A percentile compares a stretch with the other conserved stretches of the same genome.
Evolutionary conservation across 495 filamentous ascomycete species (phyloP).

Genomic region (Hypoxylon subgilvum): DNA sequence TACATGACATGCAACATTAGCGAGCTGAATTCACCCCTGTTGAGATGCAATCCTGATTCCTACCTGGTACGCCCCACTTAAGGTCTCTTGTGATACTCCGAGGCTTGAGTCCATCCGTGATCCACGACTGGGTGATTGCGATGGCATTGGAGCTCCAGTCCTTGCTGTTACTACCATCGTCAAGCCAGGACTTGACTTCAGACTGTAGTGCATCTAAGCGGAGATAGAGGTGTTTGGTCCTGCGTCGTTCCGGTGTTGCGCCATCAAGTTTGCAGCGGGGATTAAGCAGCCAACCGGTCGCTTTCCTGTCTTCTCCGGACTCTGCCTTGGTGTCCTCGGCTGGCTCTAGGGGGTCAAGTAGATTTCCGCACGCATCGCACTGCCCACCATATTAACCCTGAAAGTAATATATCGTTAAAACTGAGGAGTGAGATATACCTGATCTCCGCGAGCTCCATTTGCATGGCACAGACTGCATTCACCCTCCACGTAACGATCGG

Average conservation of each 20-base stretch:
- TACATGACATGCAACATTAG: conserved; percentile 21
- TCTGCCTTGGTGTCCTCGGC: conserved; percentile 28
- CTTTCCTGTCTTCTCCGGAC: conserved; percentile 29
- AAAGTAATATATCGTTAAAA: conserved; percentile 70
- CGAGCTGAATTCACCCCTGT: background rate
- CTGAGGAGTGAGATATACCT: conserved; percentile 47
- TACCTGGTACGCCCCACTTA: conserved; percentile 79
- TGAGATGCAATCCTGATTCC: conserved; percentile 32
- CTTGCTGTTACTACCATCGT: conserved; percentile 53
- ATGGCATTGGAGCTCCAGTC: conserved; percentile 79
- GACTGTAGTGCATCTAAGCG: conserved; percentile 79
- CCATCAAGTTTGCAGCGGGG: conserved; percentile 82
- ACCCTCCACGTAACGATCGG: conserved; percentile 93
- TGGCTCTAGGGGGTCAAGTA: conserved; percentile 75
- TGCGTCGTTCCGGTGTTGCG: conserved; percentile 72
- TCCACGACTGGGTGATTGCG: conserved; percentile 75
- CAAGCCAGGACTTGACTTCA: conserved; percentile 73
- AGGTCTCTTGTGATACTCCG: conserved; percentile 92
- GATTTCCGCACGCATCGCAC: conserved; percentile 81
- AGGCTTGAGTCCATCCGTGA: conserved; percentile 79
- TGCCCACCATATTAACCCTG: conserved; percentile 52
- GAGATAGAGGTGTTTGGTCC: conserved; percentile 71
- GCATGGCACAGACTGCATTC: conserved; percentile 81
- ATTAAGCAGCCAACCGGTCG: conserved; percentile 51
- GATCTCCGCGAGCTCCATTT: conserved; percentile 73